These are phyloP conservation scores for Dactylellina drechsleri DNA, from an alignment of 2,329 filamentous ascomycete species.

Conservation along the genomic window DNA sequence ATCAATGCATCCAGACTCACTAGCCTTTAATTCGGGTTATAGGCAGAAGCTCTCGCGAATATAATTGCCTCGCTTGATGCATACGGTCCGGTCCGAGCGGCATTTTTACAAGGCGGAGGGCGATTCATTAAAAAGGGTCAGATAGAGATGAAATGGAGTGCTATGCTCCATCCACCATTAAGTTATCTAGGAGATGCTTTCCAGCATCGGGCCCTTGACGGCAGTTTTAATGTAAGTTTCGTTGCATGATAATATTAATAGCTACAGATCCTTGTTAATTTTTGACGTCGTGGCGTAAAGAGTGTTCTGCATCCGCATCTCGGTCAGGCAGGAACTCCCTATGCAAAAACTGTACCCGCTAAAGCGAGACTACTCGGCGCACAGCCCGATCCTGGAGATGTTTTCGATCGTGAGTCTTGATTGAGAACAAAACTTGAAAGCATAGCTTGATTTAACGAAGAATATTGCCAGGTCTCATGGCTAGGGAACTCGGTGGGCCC, in stretches of 20 bases:
- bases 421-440: background rate
- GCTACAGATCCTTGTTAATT: background rate
- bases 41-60: slow-evolving; percentile 23
- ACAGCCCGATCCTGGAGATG: slow-evolving; percentile 72
- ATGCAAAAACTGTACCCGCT: slow-evolving; percentile 74
- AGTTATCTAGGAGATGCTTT: slow-evolving; percentile 50
- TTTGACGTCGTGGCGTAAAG: slow-evolving; percentile 59
- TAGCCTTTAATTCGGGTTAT: background rate
- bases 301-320: slow-evolving; percentile 73
- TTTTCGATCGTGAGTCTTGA: slow-evolving; percentile 69
- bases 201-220: slow-evolving; percentile 44
- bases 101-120: slow-evolving; percentile 42
- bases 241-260: background rate
- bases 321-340: slow-evolving; percentile 73
- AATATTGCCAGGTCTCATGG: slow-evolving; percentile 66
- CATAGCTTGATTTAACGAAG: background rate
- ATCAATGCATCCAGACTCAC: background rate
- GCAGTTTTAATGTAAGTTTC: slow-evolving; percentile 44
- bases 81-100: slow-evolving; percentile 38
- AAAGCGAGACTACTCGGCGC: slow-evolving; percentile 69
- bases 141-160: slow-evolving; percentile 44
- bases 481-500: slow-evolving; percentile 67
- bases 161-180: slow-evolving; percentile 50
- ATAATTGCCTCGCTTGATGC: slow-evolving; percentile 43
- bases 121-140: slow-evolving; percentile 33